Percentiles rank a stretch among this genome's conserved stretches.
phyloP scores from a whole-genome alignment of 352 stramenopile species.

The Pythium dissotocum region DNA sequence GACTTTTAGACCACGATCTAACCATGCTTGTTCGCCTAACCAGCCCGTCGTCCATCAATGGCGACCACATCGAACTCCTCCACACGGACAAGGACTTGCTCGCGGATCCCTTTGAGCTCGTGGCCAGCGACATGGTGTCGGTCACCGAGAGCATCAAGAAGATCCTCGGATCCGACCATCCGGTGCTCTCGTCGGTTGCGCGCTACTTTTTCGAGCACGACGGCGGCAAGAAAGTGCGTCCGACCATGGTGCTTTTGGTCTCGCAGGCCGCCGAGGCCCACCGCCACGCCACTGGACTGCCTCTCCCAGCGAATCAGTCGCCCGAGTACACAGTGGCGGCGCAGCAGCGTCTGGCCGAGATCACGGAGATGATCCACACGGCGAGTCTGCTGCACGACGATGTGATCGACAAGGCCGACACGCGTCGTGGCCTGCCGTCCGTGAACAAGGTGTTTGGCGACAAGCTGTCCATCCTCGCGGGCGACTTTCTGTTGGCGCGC shows the following conservation, averaged over 20 bases:
- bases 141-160: constrained; percentile 95
- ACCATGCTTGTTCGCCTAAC: constrained; percentile 12
- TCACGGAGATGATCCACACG: constrained; percentile 99
- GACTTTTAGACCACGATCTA: constrained; percentile 3
- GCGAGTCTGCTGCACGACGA: constrained; percentile 99
- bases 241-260: constrained; percentile 97
- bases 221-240: constrained; percentile 98
- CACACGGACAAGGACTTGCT: constrained; percentile 50
- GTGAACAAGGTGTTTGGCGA: constrained; percentile 98
- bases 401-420: constrained; percentile 98
- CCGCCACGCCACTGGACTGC: constrained; percentile 39
- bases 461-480: constrained; percentile 97
- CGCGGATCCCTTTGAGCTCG: constrained; percentile 93
- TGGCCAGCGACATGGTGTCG: constrained; percentile 89
- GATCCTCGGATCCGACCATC: constrained; percentile 96
- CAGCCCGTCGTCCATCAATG: constrained; percentile 24
- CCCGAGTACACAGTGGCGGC: constrained; percentile 70
- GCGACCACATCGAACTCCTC: constrained; percentile 49
- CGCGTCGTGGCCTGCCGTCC: constrained; percentile 90
- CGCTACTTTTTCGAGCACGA: constrained; percentile 95
- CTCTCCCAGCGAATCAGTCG: constrained; percentile 57
- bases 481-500: constrained; percentile 97
- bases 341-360: constrained; percentile 82
- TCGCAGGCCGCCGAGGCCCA: constrained; percentile 89
- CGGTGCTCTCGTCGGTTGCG: constrained; percentile 95